A percentile compares a stretch with the other conserved stretches of the same genome.
phyloP scores from a whole-genome alignment of 1,284 basidiomycete species.

The Mycena sp. region DNA sequence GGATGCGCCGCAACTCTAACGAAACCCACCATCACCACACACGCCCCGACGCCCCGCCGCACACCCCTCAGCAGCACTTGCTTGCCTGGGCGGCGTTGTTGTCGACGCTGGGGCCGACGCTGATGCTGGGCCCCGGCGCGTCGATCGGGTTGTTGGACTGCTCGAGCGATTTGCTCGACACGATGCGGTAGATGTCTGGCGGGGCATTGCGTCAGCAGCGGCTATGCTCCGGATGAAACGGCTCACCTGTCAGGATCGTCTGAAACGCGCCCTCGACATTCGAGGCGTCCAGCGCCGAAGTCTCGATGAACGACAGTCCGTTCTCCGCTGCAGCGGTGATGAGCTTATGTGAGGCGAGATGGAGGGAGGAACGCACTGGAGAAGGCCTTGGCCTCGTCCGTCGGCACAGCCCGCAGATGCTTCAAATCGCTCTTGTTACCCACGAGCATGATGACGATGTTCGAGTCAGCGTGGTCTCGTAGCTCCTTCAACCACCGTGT shows the following conservation, averaged over 20 bases:
- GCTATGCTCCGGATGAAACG: slow-evolving; percentile 14
- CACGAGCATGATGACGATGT: slow-evolving; percentile 95
- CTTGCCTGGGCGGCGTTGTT: slow-evolving; percentile 49
- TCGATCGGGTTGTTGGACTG: slow-evolving; percentile 67
- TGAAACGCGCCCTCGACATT: slow-evolving; percentile 99
- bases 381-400: slow-evolving; percentile 92
- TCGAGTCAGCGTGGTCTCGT: slow-evolving; percentile 92
- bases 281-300: slow-evolving; percentile 98
- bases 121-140: slow-evolving; percentile 68
- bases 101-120: slow-evolving; percentile 68
- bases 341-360: background rate
- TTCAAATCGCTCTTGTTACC: slow-evolving; percentile 99
- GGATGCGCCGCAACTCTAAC: too few relatives aligned
- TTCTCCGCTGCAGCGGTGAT: slow-evolving; percentile 67
- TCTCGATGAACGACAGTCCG: slow-evolving; percentile 96
- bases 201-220: slow-evolving; percentile 43
- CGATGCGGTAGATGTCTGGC: slow-evolving; percentile 95
- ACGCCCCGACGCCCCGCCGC: background rate
- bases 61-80: slow-evolving; percentile 50
- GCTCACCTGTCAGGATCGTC: slow-evolving; percentile 90
- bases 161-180: slow-evolving; percentile 87
- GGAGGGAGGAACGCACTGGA: slow-evolving; percentile 64
- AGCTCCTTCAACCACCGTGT: slow-evolving; percentile 99
- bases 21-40: too few relatives aligned
- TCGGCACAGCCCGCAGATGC: slow-evolving; percentile 95